Evolutionary conservation across 192 early-diverging fungal genomes (phyloP).

Genomic region (Backusella tarrabulga): DNA sequence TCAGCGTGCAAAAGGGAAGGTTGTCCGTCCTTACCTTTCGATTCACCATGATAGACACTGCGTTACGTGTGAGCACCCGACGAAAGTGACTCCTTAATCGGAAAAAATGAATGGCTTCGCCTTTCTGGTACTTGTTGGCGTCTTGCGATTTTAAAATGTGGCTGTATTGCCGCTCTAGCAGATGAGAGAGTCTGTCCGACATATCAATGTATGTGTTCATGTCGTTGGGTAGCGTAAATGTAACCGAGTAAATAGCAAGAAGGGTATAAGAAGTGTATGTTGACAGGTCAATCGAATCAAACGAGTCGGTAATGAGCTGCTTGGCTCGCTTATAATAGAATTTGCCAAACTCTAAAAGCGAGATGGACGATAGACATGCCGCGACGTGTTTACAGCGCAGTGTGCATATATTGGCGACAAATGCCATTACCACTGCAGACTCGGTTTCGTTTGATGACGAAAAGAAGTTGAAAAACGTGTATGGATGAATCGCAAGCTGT

Average conservation of each 20-base stretch:
- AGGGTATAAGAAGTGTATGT: constrained; percentile 7
- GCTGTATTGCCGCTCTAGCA: background rate
- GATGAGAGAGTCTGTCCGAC: background rate
- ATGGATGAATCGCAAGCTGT: constrained; percentile 14
- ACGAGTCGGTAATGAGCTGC: background rate
- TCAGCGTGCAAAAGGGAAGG: background rate
- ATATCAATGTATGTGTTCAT: background rate
- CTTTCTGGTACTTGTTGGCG: background rate
- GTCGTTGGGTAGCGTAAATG: background rate
- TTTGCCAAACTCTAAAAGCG: background rate
- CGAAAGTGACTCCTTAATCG: background rate
- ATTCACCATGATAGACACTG: background rate
- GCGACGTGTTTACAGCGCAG: constrained; percentile 10
- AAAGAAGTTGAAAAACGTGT: constrained; percentile 8
- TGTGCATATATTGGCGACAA: constrained; percentile 12
- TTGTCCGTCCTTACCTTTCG: background rate
- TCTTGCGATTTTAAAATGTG: background rate
- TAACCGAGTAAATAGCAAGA: background rate
- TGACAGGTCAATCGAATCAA: background rate
- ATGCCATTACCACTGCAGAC: background rate
- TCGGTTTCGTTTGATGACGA: background rate
- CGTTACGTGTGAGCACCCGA: background rate
- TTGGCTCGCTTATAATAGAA: constrained; percentile 12
- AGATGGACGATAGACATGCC: background rate
- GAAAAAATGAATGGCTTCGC: background rate